Percentiles rank a stretch among this genome's conserved stretches.
Conservation (phyloP, 2,329 filamentous ascomycete genomes). For the Aspergillus fijiensis region DNA sequence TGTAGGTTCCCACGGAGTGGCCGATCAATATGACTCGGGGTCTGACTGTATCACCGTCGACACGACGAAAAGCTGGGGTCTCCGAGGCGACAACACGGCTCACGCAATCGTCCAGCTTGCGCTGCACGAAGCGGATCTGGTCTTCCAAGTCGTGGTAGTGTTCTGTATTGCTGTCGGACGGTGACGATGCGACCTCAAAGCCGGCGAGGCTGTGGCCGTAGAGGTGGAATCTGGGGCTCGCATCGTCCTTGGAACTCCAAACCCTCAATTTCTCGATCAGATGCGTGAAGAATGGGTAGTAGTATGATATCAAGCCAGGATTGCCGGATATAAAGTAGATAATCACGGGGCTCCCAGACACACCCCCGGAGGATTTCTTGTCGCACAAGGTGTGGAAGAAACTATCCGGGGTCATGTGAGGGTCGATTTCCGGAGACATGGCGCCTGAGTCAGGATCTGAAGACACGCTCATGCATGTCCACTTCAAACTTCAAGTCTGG, state of each 20-base stretch:
- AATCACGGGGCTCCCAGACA: slow-evolving; percentile 19
- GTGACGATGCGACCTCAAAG: slow-evolving; percentile 27
- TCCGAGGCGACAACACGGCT: neutral
- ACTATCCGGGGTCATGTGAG: slow-evolving; percentile 31
- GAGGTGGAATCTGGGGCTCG: slow-evolving; percentile 21
- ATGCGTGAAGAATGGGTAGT: slow-evolving; percentile 44
- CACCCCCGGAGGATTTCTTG: neutral
- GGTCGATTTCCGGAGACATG: slow-evolving; percentile 1
- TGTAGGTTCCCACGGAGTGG: slow-evolving; percentile 73
- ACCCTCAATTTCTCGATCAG: slow-evolving; percentile 27
- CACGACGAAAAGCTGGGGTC: no score
- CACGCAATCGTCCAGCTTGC: slow-evolving; percentile 44
- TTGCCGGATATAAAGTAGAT: slow-evolving; percentile 53
- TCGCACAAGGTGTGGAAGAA: slow-evolving; percentile 30
- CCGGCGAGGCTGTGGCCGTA: slow-evolving; percentile 38
- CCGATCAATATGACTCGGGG: slow-evolving; percentile 64
- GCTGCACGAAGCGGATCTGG: slow-evolving; percentile 52
- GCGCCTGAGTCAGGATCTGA: neutral
- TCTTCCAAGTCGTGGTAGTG: slow-evolving; percentile 44
- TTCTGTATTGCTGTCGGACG: neutral
- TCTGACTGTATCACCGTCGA: neutral
- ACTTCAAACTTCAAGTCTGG: neutral
- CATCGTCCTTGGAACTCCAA: neutral
- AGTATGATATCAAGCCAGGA: slow-evolving; percentile 52
- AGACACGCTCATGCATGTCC: neutral